Evolutionary conservation across 257 asterid species (phyloP).

Genomic region (Scutellaria minor): DNA sequence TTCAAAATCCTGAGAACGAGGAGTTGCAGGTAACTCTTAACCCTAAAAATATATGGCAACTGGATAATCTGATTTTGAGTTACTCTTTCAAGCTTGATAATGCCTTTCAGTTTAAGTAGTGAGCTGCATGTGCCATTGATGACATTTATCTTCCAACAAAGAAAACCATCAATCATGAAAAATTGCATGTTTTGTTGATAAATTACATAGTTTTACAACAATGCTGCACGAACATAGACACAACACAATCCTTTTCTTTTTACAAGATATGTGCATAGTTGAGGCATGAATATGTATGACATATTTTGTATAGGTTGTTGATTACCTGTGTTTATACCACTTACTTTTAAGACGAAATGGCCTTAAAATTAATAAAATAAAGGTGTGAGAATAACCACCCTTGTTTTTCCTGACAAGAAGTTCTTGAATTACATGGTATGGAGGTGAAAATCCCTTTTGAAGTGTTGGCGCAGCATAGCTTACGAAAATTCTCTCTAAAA

Average conservation of each 20-base stretch:
- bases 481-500: neutral
- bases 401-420: neutral
- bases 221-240: constrained; percentile 5
- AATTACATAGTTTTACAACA: neutral
- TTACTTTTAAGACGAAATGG: neutral
- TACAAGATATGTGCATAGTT: neutral
- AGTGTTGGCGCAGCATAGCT: constrained; percentile 4
- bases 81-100: constrained; percentile 9
- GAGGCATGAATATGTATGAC: neutral
- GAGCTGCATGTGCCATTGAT: constrained; percentile 14
- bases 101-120: constrained; percentile 13
- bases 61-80: constrained; percentile 29
- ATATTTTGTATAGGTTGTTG: neutral
- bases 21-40: constrained; percentile 55
- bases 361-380: neutral
- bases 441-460: neutral
- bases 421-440: neutral
- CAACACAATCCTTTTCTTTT: constrained; percentile 4
- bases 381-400: neutral
- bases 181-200: neutral
- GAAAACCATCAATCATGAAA: neutral
- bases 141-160: neutral
- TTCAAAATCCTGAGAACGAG: constrained; percentile 53
- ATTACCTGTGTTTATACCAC: neutral
- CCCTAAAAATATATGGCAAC: neutral